Evolutionary conservation across 768 basidiomycete genomes (phyloP).

Genomic region (Russula emetica): DNA sequence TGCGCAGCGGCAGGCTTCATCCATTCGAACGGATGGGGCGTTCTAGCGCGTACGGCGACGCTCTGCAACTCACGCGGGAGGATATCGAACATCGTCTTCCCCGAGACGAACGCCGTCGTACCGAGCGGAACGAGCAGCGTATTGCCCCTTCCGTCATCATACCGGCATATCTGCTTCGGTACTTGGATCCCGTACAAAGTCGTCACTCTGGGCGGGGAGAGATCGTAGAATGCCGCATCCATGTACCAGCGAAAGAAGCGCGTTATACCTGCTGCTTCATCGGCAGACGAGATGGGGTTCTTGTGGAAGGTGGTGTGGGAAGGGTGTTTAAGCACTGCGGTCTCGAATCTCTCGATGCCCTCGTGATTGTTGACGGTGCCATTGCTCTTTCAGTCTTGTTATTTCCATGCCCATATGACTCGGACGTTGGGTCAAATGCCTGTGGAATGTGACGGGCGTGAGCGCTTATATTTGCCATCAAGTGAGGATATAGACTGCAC

Average conservation of each 20-base stretch:
- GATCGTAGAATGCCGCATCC: constrained; percentile 75
- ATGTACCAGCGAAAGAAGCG: constrained; percentile 90
- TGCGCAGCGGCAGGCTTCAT: constrained; percentile 69
- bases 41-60: constrained; percentile 66
- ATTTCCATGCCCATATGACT: constrained; percentile 82
- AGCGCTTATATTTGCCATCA: constrained; percentile 4
- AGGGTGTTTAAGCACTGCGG: constrained; percentile 75
- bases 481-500: constrained; percentile 36
- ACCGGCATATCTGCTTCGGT: constrained; percentile 65
- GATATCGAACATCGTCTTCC: constrained; percentile 77
- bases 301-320: constrained; percentile 83
- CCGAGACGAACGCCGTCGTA: constrained; percentile 77
- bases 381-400: constrained; percentile 77
- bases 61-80: constrained; percentile 65
- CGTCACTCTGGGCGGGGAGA: constrained; percentile 73
- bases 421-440: constrained; percentile 69
- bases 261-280: constrained; percentile 66
- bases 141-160: constrained; percentile 84
- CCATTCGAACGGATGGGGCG: constrained; percentile 86
- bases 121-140: constrained; percentile 75
- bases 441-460: constrained; percentile 30
- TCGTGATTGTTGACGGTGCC: constrained; percentile 74
- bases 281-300: constrained; percentile 60
- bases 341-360: constrained; percentile 66
- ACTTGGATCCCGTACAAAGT: constrained; percentile 74